Conservation (phyloP, 495 filamentous ascomycete genomes). For the Podospora sp. region DNA sequence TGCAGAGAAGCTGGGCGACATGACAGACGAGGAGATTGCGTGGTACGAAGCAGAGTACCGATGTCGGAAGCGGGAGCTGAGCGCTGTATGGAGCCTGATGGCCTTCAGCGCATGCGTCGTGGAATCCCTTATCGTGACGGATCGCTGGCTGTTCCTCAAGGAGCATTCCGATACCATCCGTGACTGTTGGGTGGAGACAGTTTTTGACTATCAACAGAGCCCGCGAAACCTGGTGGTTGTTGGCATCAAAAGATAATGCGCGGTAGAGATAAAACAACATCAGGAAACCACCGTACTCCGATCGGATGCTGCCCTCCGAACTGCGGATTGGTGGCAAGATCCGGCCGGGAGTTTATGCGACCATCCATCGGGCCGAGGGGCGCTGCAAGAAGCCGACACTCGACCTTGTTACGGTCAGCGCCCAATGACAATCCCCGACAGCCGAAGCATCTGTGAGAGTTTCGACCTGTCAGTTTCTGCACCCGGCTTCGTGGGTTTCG, state of each 20-base stretch:
- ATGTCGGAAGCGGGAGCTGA: constrained; percentile 77
- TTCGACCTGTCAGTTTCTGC: constrained; percentile 11
- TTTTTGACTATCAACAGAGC: constrained; percentile 88
- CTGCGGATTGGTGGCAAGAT: neutral
- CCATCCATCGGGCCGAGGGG: constrained; percentile 16
- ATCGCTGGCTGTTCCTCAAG: constrained; percentile 85
- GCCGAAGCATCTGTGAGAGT: neutral
- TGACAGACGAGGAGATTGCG: constrained; percentile 74
- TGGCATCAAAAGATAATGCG: constrained; percentile 70
- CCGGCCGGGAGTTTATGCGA: neutral
- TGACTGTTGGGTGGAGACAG: constrained; percentile 86
- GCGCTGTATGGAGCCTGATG: constrained; percentile 90
- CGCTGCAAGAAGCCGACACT: neutral
- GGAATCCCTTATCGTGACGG: constrained; percentile 87
- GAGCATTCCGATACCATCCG: constrained; percentile 70
- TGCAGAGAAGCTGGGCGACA: constrained; percentile 56
- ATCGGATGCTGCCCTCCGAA: constrained; percentile 14
- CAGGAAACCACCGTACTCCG: constrained; percentile 1
- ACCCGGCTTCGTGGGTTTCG: neutral
- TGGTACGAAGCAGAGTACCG: constrained; percentile 65
- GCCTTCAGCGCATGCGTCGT: constrained; percentile 87
- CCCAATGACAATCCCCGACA: neutral
- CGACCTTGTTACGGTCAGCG: neutral
- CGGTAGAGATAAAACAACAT: neutral
- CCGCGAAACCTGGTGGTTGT: constrained; percentile 88